phyloP scores from a whole-genome alignment of 106 monocot species.

The Xerophyta viscosa region DNA sequence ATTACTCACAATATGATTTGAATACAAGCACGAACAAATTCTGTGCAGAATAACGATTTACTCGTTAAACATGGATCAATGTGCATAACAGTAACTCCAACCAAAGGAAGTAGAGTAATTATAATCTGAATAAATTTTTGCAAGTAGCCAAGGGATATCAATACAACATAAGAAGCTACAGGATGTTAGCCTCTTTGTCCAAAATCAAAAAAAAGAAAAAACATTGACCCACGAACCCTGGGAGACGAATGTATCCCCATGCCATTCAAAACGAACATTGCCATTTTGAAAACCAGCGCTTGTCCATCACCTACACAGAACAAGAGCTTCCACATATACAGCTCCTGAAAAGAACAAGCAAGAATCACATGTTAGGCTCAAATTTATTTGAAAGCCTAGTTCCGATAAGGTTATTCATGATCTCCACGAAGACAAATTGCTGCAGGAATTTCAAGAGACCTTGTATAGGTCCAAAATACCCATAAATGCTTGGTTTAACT shows the following conservation, averaged over 20 bases:
- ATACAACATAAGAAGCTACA: background rate
- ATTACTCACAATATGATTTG: too few species aligned
- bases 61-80: too few species aligned
- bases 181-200: background rate
- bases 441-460: background rate
- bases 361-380: too few species aligned
- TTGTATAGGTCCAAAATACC: too few species aligned
- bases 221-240: background rate
- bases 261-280: background rate
- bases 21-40: too few species aligned
- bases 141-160: background rate
- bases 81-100: too few species aligned
- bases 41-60: too few species aligned
- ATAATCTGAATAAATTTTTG: background rate
- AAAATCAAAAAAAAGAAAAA: background rate
- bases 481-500: too few species aligned
- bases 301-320: slow-evolving; percentile 15
- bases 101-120: too few species aligned
- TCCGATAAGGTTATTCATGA: background rate
- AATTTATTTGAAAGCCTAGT: too few species aligned
- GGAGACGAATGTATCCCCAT: slow-evolving; percentile 18
- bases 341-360: slow-evolving; percentile 15
- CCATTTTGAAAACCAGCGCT: background rate
- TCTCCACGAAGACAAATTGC: too few species aligned
- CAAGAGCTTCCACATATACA: slow-evolving; percentile 34